Conservation (phyloP, 495 filamentous ascomycete species). For the Glarea lozoyensis region DNA sequence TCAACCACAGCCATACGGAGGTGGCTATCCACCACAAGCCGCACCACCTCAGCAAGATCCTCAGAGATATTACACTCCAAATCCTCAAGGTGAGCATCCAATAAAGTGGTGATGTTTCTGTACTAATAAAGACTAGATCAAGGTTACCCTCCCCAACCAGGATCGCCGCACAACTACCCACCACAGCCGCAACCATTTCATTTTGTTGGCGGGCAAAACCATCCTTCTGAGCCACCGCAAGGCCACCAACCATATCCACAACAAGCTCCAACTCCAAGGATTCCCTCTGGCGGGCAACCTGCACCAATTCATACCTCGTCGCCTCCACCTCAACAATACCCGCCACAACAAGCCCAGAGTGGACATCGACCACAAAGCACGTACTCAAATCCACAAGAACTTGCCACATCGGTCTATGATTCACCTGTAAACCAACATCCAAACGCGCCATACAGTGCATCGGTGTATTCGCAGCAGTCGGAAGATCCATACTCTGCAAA, state of each 20-base stretch:
- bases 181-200: conserved; percentile 27
- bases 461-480: conserved; percentile 48
- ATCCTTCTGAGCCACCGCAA: conserved; percentile 25
- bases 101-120: too few relatives aligned
- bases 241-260: conserved; percentile 17
- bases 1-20: conserved; percentile 13
- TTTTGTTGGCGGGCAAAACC: conserved; percentile 28
- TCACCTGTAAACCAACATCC: conserved; percentile 60
- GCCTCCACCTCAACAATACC: conserved; percentile 31
- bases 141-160: conserved; percentile 21
- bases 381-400: conserved; percentile 67
- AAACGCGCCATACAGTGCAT: conserved; percentile 39
- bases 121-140: too few relatives aligned
- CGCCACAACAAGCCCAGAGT: conserved; percentile 26
- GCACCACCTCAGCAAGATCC: conserved; percentile 51
- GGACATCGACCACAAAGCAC: conserved; percentile 58
- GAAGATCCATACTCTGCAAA: conserved; percentile 42
- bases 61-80: conserved; percentile 62
- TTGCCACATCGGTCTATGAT: conserved; percentile 78
- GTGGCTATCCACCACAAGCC: conserved; percentile 37
- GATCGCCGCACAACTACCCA: conserved; percentile 22
- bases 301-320: conserved; percentile 38
- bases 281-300: conserved; percentile 31
- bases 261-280: conserved; percentile 32
- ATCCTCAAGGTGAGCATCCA: conserved; percentile 38